These are phyloP conservation scores for Diaporthe sp. DNA, from an alignment of 2,329 filamentous ascomycete species.

Conservation along the genomic window DNA sequence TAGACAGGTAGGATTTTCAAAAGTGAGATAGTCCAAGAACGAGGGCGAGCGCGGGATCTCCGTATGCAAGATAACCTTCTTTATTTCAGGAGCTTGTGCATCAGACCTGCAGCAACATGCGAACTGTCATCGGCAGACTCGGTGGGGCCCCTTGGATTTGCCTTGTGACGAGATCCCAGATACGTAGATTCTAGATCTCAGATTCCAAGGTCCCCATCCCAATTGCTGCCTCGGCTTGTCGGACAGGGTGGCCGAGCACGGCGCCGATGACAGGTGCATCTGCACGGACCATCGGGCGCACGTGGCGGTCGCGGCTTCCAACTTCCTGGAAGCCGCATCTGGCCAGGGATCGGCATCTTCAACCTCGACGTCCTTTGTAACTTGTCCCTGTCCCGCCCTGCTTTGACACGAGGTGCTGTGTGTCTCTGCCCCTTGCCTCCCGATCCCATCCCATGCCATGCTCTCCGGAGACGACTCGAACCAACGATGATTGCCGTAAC, in stretches of 20 bases:
- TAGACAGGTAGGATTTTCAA: neutral
- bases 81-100: neutral
- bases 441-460: neutral
- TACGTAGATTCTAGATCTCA: neutral
- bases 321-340: constrained; percentile 24
- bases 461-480: neutral
- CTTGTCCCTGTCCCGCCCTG: constrained; percentile 1
- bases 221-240: constrained; percentile 10
- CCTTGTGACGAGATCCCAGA: constrained; percentile 12
- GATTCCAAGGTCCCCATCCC: neutral
- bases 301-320: constrained; percentile 31
- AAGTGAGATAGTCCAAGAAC: neutral
- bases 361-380: constrained; percentile 24
- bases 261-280: neutral
- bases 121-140: constrained; percentile 16
- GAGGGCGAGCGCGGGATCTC: neutral
- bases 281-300: constrained; percentile 32
- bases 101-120: constrained; percentile 7
- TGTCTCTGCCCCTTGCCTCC: neutral
- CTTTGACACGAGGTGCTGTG: neutral
- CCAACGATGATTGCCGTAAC: constrained; percentile 2
- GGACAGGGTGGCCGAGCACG: constrained; percentile 14
- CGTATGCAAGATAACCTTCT: constrained; percentile 26
- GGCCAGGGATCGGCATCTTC: constrained; percentile 21
- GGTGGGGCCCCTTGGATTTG: constrained; percentile 21